A percentile compares a stretch with the other conserved stretches of the same genome.
Evolutionary conservation across 805 yeast genomes (phyloP).

Genomic region (Grigorovia humatica): DNA sequence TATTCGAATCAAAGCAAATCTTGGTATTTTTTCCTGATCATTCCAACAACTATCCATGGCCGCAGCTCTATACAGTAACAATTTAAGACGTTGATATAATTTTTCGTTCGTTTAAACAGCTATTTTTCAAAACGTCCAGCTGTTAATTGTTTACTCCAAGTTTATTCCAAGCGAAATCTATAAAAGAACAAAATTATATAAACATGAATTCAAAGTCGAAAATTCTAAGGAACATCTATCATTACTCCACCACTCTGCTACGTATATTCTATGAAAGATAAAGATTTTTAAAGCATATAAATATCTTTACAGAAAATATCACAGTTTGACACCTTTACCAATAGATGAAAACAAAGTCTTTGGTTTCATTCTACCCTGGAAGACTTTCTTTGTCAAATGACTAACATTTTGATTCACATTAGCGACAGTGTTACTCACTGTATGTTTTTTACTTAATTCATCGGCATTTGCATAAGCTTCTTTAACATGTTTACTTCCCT

Average conservation of each 20-base stretch:
- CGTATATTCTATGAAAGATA: too few relatives aligned
- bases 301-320: background rate
- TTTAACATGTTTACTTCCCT: slow-evolving; percentile 41
- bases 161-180: background rate
- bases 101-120: too few relatives aligned
- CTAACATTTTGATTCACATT: slow-evolving; percentile 38
- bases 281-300: too few relatives aligned
- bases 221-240: background rate
- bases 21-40: background rate
- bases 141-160: too few relatives aligned
- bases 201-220: background rate
- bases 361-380: slow-evolving; percentile 40
- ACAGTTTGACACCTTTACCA: slow-evolving; percentile 29
- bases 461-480: slow-evolving; percentile 59
- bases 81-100: too few relatives aligned
- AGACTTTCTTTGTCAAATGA: slow-evolving; percentile 40
- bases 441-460: slow-evolving; percentile 29
- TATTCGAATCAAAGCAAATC: background rate
- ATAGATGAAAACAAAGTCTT: slow-evolving; percentile 43
- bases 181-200: background rate
- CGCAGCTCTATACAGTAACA: background rate
- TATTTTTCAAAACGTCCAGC: too few relatives aligned
- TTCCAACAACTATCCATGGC: background rate
- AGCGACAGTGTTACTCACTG: slow-evolving; percentile 33
- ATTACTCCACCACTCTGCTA: too few relatives aligned